phyloP scores from a whole-genome alignment of 106 monocot species.

The Posidonia australis region DNA sequence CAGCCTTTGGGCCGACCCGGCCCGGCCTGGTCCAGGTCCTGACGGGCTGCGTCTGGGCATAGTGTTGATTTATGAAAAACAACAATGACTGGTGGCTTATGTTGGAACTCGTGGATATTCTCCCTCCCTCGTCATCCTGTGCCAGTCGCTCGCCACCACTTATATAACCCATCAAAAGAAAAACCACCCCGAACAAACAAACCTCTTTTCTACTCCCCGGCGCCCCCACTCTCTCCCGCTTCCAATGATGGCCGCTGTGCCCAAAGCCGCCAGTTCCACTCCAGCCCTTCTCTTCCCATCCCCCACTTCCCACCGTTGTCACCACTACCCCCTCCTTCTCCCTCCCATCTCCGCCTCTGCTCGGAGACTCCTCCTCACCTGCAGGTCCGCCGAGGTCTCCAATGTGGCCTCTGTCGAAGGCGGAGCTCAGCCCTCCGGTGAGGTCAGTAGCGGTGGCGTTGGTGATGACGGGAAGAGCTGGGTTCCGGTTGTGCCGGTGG shows the following conservation, averaged over 20 bases:
- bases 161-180: too few species aligned
- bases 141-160: too few species aligned
- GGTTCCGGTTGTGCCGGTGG: conserved; percentile 75
- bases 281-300: conserved; percentile 1
- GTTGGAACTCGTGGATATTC: too few species aligned
- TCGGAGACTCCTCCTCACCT: conserved; percentile 10
- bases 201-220: neutral
- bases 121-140: too few species aligned
- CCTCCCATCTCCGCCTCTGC: neutral
- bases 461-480: conserved; percentile 48
- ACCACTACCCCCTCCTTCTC: conserved; percentile 23
- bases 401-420: conserved; percentile 23
- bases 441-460: conserved; percentile 17
- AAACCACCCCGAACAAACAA: neutral
- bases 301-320: conserved; percentile 5
- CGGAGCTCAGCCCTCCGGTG: neutral
- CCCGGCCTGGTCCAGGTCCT: too few species aligned
- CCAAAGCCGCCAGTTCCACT: neutral
- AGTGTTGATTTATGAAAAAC: too few species aligned
- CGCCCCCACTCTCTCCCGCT: conserved; percentile 5
- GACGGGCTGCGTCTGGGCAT: too few species aligned
- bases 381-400: conserved; percentile 66
- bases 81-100: too few species aligned
- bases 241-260: neutral
- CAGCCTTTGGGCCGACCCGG: too few species aligned